phyloP scores from a whole-genome alignment of 2,329 filamentous ascomycete genomes.

The Ophiostoma ulmi region DNA sequence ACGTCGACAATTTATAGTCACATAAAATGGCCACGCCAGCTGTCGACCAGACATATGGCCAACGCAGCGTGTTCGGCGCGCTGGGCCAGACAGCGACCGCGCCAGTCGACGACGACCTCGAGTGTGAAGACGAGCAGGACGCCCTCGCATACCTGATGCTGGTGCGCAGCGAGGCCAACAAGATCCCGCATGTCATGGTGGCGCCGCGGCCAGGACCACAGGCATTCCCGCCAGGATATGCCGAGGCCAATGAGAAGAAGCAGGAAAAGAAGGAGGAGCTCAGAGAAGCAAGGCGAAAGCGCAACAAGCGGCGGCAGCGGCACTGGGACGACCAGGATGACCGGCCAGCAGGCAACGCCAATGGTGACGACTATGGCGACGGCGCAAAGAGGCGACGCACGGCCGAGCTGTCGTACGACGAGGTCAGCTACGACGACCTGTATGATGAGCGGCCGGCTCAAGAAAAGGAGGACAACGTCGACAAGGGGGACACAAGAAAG shows the following conservation, averaged over 20 bases:
- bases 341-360: conserved; percentile 26
- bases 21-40: conserved; percentile 26
- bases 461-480: not conserved
- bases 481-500: not conserved
- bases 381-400: conserved; percentile 27
- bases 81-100: conserved; percentile 46
- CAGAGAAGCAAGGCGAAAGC: conserved; percentile 14
- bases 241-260: conserved; percentile 33
- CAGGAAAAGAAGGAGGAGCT: conserved; percentile 26
- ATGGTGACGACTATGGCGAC: conserved; percentile 30
- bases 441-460: conserved; percentile 29
- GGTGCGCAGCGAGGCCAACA: conserved; percentile 54
- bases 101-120: conserved; percentile 51
- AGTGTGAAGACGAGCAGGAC: conserved; percentile 63
- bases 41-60: conserved; percentile 63
- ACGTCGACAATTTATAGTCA: not conserved
- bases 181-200: conserved; percentile 66
- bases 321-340: conserved; percentile 28
- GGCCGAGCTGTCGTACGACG: conserved; percentile 29
- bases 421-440: conserved; percentile 30
- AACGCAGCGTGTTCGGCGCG: conserved; percentile 66
- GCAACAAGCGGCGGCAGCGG: conserved; percentile 22
- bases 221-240: conserved; percentile 30
- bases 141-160: conserved; percentile 63
- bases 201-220: conserved; percentile 54